Evolutionary conservation across 2,329 filamentous ascomycete species (phyloP), one percentile per base, ranked within the genome.

Genomic region (Rachicladosporium sp.): DNA sequence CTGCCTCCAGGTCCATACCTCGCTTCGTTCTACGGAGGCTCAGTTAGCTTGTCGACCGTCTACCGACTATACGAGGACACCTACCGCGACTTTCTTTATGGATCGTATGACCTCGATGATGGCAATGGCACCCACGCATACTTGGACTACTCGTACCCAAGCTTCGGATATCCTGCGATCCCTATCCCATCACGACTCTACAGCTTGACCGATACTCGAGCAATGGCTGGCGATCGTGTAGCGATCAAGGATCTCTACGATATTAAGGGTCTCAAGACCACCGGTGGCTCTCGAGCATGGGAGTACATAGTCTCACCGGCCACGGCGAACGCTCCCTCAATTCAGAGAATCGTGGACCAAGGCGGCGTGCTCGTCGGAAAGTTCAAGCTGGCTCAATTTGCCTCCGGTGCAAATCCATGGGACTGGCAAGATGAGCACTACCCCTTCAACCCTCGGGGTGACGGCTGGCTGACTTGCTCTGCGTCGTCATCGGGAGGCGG

Each of bases 171-270:
- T 30, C 49, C 51, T 1, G 44, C 54, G 41, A 55, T 59, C 39
- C 54, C 55, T 10, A 61, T 65, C 1, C 62, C 63, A 1, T 65
- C 62, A 0, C 52, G 62, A 1, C 52, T 65, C 9, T 65, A 66
- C 47, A 51, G 29, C 9, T 56, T 50, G 50, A 49, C 37, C 3
- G 61, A 64, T 34, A 21, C 50, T 3, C 51, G 58, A 21, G 58
- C 60, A 0, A 42, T 63, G 5, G 58, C 55, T 1, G 60, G 60
- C 4, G 41, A 43, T 4, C 52, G 63, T 2, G 46, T 62, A 10
- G 55, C 52, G 1, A 51, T 63, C 40, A 63, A 63, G 39, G 60
- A 63, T 35, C 42, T 61, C 2, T 62, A 52, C 42, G 53, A 62
- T 40, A 47, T 63, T 30, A 54, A 56, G 38, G 59, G 59, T 3